Evolutionary conservation across 306 rosid genomes (phyloP).

Genomic region (Pyrus communis): DNA sequence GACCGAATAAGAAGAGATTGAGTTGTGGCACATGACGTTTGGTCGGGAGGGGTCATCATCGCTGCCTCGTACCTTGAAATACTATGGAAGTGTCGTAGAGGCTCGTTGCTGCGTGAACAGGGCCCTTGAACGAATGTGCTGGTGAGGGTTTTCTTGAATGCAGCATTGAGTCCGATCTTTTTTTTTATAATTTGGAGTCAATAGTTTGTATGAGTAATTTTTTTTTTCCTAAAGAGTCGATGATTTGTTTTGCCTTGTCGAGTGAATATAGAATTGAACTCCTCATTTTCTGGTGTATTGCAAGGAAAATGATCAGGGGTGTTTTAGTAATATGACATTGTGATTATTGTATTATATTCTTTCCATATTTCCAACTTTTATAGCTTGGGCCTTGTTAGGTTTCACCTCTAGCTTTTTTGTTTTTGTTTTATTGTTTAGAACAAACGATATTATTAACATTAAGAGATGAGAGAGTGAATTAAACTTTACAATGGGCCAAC

Average conservation of each 20-base stretch:
- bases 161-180: slow-evolving; percentile 28
- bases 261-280: slow-evolving; percentile 40
- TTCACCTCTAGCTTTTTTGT: no score
- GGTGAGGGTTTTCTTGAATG: slow-evolving; percentile 39
- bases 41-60: slow-evolving; percentile 14
- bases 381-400: no score
- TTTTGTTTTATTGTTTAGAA: no score
- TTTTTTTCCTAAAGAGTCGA: slow-evolving; percentile 21
- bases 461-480: no score
- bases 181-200: slow-evolving; percentile 29
- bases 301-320: slow-evolving; percentile 20
- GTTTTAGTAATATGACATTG: slow-evolving; percentile 13
- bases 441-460: no score
- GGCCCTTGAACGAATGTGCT: slow-evolving; percentile 20
- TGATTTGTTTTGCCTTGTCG: slow-evolving; percentile 33
- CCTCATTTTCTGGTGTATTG: slow-evolving; percentile 27
- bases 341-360: not conserved
- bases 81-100: slow-evolving; percentile 28
- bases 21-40: slow-evolving; percentile 27
- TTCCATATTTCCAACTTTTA: not conserved
- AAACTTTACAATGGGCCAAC: no score
- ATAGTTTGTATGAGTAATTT: slow-evolving; percentile 29
- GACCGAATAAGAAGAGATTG: slow-evolving; percentile 45
- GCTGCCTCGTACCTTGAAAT: slow-evolving; percentile 16
- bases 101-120: slow-evolving; percentile 38